Conservation (phyloP, 352 stramenopile genomes). For the Phytopythium litorale region DNA sequence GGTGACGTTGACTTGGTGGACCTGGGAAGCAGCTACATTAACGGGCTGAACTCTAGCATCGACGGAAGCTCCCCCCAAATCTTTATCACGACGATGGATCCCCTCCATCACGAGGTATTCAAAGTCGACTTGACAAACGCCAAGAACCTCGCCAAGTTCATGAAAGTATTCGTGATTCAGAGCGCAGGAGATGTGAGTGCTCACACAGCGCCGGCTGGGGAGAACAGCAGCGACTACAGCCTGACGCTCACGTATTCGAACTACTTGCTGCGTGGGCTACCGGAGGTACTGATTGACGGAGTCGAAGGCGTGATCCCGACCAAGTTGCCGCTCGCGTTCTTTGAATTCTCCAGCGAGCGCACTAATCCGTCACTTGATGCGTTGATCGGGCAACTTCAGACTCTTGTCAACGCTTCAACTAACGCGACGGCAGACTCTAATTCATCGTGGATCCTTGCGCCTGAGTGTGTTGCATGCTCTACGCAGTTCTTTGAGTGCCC, state of each 20-base stretch:
- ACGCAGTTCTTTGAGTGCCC: neutral
- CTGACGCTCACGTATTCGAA: conserved; percentile 1
- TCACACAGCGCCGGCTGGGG: neutral
- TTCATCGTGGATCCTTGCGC: conserved; percentile 10
- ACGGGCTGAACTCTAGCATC: neutral
- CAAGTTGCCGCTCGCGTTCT: neutral
- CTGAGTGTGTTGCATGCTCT: conserved; percentile 15
- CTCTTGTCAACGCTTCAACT: neutral
- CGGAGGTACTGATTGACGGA: neutral
- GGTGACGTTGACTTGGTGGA: neutral
- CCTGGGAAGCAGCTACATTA: neutral
- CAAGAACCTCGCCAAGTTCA: neutral
- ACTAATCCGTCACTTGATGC: neutral
- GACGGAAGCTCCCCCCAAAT: neutral
- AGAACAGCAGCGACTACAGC: neutral
- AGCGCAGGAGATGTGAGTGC: neutral
- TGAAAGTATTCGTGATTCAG: neutral
- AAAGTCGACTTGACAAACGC: neutral
- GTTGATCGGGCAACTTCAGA: conserved; percentile 1
- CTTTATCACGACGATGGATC: neutral
- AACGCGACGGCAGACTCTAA: neutral
- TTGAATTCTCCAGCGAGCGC: neutral
- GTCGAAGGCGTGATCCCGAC: neutral
- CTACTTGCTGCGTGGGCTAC: neutral
- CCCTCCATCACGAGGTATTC: neutral